These are phyloP conservation scores for Liriodendron chinense DNA, from an alignment of 164 flowering plant genomes.

Conservation along the genomic window DNA sequence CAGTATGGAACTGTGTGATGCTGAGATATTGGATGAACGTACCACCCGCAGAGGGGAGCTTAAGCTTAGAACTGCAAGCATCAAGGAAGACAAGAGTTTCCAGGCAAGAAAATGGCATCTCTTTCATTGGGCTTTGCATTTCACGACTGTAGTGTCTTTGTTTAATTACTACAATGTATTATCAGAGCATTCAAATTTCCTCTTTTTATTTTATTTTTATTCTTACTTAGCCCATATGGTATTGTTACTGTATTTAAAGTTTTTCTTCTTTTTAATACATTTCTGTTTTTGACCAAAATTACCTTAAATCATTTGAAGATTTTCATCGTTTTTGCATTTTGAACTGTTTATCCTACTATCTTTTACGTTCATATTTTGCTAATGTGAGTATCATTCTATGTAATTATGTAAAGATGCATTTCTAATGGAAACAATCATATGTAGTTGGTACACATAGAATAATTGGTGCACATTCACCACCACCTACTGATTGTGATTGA, in stretches of 20 bases:
- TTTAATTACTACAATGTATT: background rate
- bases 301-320: too few relatives aligned
- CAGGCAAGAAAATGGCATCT: constrained; percentile 19
- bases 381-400: too few relatives aligned
- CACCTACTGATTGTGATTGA: too few relatives aligned
- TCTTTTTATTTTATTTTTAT: background rate
- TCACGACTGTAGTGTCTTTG: background rate
- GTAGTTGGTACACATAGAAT: too few relatives aligned
- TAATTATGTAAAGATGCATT: too few relatives aligned
- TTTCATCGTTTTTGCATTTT: too few relatives aligned
- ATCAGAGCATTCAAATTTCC: background rate
- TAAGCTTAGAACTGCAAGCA: constrained; percentile 54
- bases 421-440: background rate
- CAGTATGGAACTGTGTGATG: constrained; percentile 41
- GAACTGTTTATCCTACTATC: too few relatives aligned
- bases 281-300: background rate
- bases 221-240: background rate
- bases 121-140: background rate
- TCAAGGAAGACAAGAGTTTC: constrained; percentile 31
- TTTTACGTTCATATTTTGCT: too few relatives aligned
- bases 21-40: constrained; percentile 74
- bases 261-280: background rate
- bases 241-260: background rate
- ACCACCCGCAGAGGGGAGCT: constrained; percentile 75
- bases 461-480: too few relatives aligned